These are phyloP conservation scores for Metarhizium rileyi DNA, from an alignment of 2,329 filamentous ascomycete genomes.

Conservation along the genomic window DNA sequence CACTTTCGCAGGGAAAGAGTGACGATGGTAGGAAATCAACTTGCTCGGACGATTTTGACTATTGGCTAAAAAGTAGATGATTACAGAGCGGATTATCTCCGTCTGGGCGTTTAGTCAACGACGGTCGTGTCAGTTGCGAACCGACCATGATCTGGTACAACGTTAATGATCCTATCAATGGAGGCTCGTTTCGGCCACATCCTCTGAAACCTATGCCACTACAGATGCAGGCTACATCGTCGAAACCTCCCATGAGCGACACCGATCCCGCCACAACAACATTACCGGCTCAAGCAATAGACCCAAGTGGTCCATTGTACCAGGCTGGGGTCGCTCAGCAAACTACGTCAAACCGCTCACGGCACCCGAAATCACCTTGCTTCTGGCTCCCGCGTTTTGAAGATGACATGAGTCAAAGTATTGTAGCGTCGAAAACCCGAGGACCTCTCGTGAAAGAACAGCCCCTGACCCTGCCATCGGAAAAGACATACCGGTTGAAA, in stretches of 20 bases:
- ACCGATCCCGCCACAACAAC: not conserved
- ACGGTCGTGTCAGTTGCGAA: not conserved
- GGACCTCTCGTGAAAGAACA: not conserved
- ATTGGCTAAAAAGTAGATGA: slow-evolving; percentile 13
- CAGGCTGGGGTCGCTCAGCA: not conserved
- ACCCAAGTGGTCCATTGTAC: not conserved
- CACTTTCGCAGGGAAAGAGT: not conserved
- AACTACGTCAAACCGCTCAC: not conserved
- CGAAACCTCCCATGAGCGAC: not conserved
- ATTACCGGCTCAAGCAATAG: not conserved
- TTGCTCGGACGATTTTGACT: not conserved
- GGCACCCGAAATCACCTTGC: not conserved
- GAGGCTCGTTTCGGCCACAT: slow-evolving; percentile 36
- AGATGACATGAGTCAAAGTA: not conserved
- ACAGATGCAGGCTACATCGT: slow-evolving; percentile 30
- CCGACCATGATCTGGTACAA: slow-evolving; percentile 38
- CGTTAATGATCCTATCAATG: slow-evolving; percentile 37
- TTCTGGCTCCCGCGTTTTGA: not conserved
- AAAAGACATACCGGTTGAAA: not conserved
- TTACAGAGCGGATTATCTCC: not conserved
- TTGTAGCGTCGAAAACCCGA: not conserved
- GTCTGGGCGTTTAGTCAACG: not conserved
- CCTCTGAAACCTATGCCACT: slow-evolving; percentile 41
- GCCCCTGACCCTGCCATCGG: not conserved
- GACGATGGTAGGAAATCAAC: not conserved